Evolutionary conservation across 2,329 filamentous ascomycete genomes (phyloP).

Genomic region (Claviceps monticola): DNA sequence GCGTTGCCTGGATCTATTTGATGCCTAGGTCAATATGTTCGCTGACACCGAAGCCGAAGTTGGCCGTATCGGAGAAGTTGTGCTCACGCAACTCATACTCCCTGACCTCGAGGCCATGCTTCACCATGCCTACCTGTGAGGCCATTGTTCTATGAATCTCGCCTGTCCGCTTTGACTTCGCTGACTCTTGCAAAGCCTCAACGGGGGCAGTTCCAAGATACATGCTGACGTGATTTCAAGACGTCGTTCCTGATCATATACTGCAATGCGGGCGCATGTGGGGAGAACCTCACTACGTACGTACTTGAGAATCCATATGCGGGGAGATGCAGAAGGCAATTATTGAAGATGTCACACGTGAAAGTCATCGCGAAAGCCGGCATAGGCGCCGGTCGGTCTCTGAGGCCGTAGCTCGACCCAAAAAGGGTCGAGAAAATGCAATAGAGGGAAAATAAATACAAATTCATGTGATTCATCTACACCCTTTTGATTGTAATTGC

Average conservation of each 20-base stretch:
- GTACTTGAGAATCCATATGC: background rate
- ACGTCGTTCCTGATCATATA: no score
- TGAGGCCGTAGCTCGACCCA: conserved; percentile 53
- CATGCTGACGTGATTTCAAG: no score
- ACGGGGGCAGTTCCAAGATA: no score
- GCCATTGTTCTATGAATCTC: no score
- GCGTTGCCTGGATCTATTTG: conserved; percentile 95
- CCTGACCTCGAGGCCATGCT: conserved; percentile 99
- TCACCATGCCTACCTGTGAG: no score
- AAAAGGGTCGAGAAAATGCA: conserved; percentile 38
- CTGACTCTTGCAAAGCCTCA: no score
- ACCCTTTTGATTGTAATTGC: conserved; percentile 24
- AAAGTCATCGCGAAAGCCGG: conserved; percentile 41
- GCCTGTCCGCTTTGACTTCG: no score
- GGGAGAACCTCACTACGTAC: background rate
- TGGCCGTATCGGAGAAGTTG: conserved; percentile 99
- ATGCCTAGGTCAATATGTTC: conserved; percentile 99
- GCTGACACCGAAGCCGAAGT: conserved; percentile 99
- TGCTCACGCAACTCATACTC: conserved; percentile 98
- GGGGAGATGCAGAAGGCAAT: background rate
- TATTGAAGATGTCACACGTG: conserved; percentile 20
- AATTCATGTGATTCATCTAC: conserved; percentile 19
- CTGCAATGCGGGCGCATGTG: background rate
- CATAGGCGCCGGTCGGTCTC: conserved; percentile 57
- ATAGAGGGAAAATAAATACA: conserved; percentile 29